Evolutionary conservation across 805 yeast genomes (phyloP), one percentile per base, ranked within the genome.

Genomic region (Metschnikowia gelsemii): DNA sequence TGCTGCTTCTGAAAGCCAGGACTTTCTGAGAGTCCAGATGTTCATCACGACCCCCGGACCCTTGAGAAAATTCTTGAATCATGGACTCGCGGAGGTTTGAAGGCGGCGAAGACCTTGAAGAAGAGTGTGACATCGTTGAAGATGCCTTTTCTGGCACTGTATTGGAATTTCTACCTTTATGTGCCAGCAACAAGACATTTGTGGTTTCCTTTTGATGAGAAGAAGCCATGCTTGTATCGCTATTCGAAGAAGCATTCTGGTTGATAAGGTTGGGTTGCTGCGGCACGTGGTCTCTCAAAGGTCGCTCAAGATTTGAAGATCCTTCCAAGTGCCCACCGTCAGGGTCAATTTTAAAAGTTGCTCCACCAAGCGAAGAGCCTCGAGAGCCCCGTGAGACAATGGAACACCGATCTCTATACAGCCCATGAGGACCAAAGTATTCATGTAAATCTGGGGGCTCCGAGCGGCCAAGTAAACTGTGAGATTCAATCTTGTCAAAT

Each of bases 1-100:
- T 59, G 5, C 22, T 29, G 1, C 11, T 25, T 16, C 34, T 42
- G 31, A 45, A 38, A n/a, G 16, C 13, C 8, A 21, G 8, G n/a
- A 18, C 11, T 3, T 16, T 20, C 12, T 20, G 32, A 7, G 24
- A 28, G 23, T 14, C 9, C 13, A 8, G 11, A 23, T 22, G 23
- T 22, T 22, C 22, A 5, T 22, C 17, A 20, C 13, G 12, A n/a
- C n/a, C n/a, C 19, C 24, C 29, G 19, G 29, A 14, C 4, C 22
- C 29, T 2, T 4, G 11, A 12, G 6, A 8, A 7, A 8, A 11
- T 21, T 18, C 23, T 20, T 12, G 21, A 11, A 17, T 18, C 14
- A 14, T 26, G 21, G 8, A 8, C 9, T 12, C 8, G 17, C 22
- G 26, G 21, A 26, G 14, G 5, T 7, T 4, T 13, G 13, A 13